Base-by-base conservation (phyloP, 2,329 filamentous ascomycete species). In the Hymenoscyphus scutula region DNA sequence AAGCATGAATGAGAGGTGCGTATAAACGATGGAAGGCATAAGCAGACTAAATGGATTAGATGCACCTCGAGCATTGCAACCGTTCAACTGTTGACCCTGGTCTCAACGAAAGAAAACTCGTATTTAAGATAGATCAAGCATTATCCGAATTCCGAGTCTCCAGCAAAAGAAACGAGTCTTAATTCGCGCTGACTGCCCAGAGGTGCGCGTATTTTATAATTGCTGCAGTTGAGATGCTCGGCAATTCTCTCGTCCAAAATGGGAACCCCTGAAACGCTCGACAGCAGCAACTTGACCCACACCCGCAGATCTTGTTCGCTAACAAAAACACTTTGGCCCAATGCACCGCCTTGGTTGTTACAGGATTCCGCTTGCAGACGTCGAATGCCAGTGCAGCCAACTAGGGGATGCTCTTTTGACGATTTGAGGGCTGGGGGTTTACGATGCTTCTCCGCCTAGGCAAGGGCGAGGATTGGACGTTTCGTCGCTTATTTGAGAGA, bases 251-350 rank as follows among this genome's bases (percentile, higher is more conserved):
- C 41, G n/a, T 23, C n/a, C 41, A 48, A 23, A 25, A 48, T 48
- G 41, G 19, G 41, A 48, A 48, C 41, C 41, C 41, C n/a, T 48
- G 41, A 48, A 48, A 48, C 41, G n/a, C 41, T 48, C n/a, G 10
- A 48, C 41, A 48, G 41, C 41, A 6, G 41, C 41, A 48, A 48
- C 23, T 23, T 10, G n/a, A 19, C 41, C 41, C 41, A 48, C 41
- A 48, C 41, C n/a, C 41, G 41, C 41, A 48, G 41, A 48, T 48
- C 41, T 11, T 23, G n/a, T 48, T 48, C 41, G 41, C 41, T 48
- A 48, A 48, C 2, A 23, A 48, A 48, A 23, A 48, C 41, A 48
- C n/a, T 11, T 23, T 48, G n/a, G 41, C n/a, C 41, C 19, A 48
- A 48, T 19, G 19, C 19, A 48, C 41, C 32, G 32, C 32, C 41